Evolutionary conservation across 306 rosid species (phyloP).

Genomic region (Trichosanthes cucumerina): DNA sequence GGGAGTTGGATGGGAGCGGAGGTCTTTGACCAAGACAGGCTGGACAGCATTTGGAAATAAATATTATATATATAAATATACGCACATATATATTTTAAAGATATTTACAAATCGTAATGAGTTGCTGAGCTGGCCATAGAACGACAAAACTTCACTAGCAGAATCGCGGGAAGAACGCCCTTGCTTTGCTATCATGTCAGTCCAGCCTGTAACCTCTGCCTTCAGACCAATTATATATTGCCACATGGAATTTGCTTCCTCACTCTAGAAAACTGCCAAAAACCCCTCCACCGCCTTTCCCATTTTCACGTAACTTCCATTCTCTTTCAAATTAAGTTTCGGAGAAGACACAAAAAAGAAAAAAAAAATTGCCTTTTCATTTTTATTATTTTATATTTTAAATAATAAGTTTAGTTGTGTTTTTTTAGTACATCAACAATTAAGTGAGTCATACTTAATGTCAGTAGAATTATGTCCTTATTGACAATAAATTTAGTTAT

Average conservation of each 20-base stretch:
- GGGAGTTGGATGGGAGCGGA: slow-evolving; percentile 11
- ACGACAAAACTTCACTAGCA: slow-evolving; percentile 6
- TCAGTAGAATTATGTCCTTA: too few relatives aligned
- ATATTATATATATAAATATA: not conserved
- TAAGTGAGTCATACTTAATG: too few relatives aligned
- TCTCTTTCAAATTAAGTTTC: not conserved
- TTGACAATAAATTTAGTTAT: too few relatives aligned
- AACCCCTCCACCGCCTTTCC: not conserved
- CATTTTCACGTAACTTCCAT: not conserved
- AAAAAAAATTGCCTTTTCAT: too few relatives aligned
- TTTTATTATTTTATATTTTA: too few relatives aligned
- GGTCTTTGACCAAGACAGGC: slow-evolving; percentile 16
- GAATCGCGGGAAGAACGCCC: slow-evolving; percentile 13
- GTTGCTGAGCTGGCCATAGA: slow-evolving; percentile 11
- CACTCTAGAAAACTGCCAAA: not conserved
- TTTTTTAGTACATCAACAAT: too few relatives aligned
- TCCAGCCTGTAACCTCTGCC: slow-evolving; percentile 9
- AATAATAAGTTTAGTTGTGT: too few relatives aligned
- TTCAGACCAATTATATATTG: not conserved
- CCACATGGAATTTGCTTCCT: not conserved
- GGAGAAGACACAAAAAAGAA: too few relatives aligned
- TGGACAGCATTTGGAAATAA: slow-evolving; percentile 13
- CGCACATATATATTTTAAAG: not conserved
- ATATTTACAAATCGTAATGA: not conserved
- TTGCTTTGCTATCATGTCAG: slow-evolving; percentile 9